Percentiles rank a stretch among this genome's conserved stretches.
Conservation (phyloP, 352 stramenopile genomes). For the Phytophthora capsici region DNA sequence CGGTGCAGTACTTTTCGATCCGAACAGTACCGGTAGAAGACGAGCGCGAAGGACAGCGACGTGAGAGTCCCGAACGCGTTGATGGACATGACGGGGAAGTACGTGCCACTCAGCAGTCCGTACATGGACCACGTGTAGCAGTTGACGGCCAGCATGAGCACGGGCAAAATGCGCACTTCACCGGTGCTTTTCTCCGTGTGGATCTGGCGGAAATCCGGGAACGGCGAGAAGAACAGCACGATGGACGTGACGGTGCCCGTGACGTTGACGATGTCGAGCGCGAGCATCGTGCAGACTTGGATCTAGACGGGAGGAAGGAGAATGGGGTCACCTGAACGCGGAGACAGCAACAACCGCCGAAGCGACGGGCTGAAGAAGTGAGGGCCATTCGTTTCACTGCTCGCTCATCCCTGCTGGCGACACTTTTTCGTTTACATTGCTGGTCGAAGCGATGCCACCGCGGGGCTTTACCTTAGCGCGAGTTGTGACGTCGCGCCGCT, state of each 20-base stretch:
- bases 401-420: slow-evolving; percentile 32
- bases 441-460: neutral
- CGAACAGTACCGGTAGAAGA: slow-evolving; percentile 41
- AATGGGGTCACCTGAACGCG: slow-evolving; percentile 11
- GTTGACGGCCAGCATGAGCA: slow-evolving; percentile 39
- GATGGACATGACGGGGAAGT: slow-evolving; percentile 42
- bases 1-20: slow-evolving; percentile 24
- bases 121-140: slow-evolving; percentile 42
- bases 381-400: slow-evolving; percentile 26
- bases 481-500: neutral
- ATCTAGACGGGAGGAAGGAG: neutral
- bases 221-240: slow-evolving; percentile 34
- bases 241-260: slow-evolving; percentile 31
- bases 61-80: slow-evolving; percentile 37
- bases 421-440: slow-evolving; percentile 34
- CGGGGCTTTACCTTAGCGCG: slow-evolving; percentile 16
- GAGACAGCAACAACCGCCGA: neutral
- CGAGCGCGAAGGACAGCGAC: slow-evolving; percentile 30
- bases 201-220: slow-evolving; percentile 40
- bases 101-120: slow-evolving; percentile 27
- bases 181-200: slow-evolving; percentile 36
- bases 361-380: neutral
- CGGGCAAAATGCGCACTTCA: slow-evolving; percentile 34
- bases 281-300: slow-evolving; percentile 12
- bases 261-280: slow-evolving; percentile 31